Conservation (phyloP, 2,329 filamentous ascomycete species). For the Trichoderma simmonsii region DNA sequence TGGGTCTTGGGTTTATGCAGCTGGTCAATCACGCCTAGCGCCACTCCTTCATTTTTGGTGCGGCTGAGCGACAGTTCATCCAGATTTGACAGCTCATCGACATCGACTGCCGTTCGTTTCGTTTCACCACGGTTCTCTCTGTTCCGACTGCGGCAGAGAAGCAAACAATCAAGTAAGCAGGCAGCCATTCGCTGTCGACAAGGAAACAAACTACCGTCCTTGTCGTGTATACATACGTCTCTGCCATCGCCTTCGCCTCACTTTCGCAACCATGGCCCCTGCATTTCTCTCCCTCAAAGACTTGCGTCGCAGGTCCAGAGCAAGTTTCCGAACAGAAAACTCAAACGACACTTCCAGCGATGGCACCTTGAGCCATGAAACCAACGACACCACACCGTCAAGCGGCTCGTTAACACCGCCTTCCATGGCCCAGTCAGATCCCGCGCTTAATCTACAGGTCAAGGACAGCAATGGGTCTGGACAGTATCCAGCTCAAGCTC, state of each 20-base stretch:
- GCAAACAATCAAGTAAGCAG: background rate
- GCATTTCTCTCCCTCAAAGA: constrained; percentile 68
- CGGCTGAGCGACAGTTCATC: background rate
- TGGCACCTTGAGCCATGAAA: constrained; percentile 54
- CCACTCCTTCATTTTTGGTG: background rate
- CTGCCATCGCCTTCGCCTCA: background rate
- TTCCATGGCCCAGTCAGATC: constrained; percentile 65
- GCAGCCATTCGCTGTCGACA: background rate
- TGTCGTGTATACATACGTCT: background rate
- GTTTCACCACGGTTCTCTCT: background rate
- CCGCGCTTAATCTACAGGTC: constrained; percentile 59
- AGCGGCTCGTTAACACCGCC: constrained; percentile 73
- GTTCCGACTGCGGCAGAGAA: background rate
- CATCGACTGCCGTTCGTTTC: constrained; percentile 7
- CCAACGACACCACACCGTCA: constrained; percentile 59
- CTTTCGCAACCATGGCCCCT: constrained; percentile 47
- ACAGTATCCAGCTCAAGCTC: constrained; percentile 22
- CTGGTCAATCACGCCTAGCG: background rate
- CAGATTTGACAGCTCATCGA: background rate
- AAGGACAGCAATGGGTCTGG: constrained; percentile 40
- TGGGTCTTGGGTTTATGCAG: background rate
- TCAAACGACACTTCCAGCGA: constrained; percentile 62
- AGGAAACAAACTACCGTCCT: background rate
- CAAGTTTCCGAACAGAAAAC: constrained; percentile 66
- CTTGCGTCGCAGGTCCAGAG: constrained; percentile 71